These are phyloP conservation scores for Ustilago curta DNA, from an alignment of 1,284 basidiomycete genomes.

Conservation along the genomic window DNA sequence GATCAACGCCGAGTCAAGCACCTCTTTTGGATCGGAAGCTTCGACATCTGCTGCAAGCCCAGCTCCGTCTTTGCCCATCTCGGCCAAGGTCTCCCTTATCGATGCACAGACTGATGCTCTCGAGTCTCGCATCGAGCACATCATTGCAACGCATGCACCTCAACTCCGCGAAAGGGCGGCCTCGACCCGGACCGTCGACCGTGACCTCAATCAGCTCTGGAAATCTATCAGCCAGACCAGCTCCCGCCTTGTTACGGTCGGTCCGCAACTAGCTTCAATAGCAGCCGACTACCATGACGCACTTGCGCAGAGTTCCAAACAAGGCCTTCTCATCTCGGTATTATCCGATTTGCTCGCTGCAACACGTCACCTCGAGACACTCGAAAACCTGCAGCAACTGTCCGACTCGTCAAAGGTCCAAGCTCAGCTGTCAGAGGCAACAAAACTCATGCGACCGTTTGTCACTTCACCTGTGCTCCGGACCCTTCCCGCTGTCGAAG, in stretches of 20 bases:
- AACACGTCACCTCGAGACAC: constrained; percentile 22
- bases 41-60: constrained; percentile 12
- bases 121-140: constrained; percentile 25
- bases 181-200: constrained; percentile 28
- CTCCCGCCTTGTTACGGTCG: constrained; percentile 33
- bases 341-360: constrained; percentile 36
- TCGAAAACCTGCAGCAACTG: constrained; percentile 32
- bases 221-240: constrained; percentile 37
- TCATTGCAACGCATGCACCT: constrained; percentile 26
- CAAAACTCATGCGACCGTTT: constrained; percentile 21
- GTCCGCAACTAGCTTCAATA: constrained; percentile 26
- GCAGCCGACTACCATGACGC: constrained; percentile 34
- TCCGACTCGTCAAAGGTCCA: constrained; percentile 9
- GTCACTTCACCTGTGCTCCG: constrained; percentile 8
- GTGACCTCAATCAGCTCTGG: constrained; percentile 42
- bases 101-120: constrained; percentile 52
- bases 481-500: constrained; percentile 28
- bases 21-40: constrained; percentile 18
- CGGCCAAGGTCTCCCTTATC: constrained; percentile 48
- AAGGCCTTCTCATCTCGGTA: constrained; percentile 33
- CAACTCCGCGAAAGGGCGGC: constrained; percentile 34
- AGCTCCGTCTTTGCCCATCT: constrained; percentile 42
- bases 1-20: constrained; percentile 45
- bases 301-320: constrained; percentile 39
- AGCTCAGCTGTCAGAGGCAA: constrained; percentile 13